These are phyloP conservation scores for Cymbidium sinense DNA, from an alignment of 106 monocot species.

Conservation along the genomic window DNA sequence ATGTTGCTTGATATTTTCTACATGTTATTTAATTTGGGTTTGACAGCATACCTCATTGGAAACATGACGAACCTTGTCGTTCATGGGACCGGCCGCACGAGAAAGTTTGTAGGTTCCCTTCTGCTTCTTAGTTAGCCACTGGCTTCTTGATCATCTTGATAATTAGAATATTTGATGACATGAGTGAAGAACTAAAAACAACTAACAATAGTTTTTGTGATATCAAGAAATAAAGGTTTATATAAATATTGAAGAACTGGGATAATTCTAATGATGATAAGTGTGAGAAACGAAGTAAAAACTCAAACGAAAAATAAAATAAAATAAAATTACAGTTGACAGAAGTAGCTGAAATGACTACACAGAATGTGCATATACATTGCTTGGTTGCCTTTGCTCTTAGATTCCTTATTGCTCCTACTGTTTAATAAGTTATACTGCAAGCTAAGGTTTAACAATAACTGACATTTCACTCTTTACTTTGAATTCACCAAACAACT, in stretches of 20 bases:
- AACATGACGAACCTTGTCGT: conserved; percentile 88
- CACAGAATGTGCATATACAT: neutral
- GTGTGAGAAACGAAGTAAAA: neutral
- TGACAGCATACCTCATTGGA: conserved; percentile 73
- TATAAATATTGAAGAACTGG: neutral
- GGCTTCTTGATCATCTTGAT: neutral
- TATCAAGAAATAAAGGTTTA: neutral
- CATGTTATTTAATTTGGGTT: conserved; percentile 71
- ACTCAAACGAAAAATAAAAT: neutral
- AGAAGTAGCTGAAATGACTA: neutral
- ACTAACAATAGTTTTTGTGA: neutral
- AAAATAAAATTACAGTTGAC: no score
- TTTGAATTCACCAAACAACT: neutral
- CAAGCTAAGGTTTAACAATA: neutral
- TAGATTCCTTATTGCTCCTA: neutral
- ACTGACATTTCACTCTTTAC: neutral
- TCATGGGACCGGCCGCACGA: conserved; percentile 63
- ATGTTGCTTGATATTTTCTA: conserved; percentile 67
- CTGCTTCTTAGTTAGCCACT: conserved; percentile 6
- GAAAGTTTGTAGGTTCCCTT: conserved; percentile 54
- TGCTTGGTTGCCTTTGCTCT: neutral
- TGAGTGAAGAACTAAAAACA: neutral
- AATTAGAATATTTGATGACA: neutral
- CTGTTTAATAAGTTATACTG: neutral
- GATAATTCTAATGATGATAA: neutral